Base-by-base conservation (phyloP, 75 land plant genomes). In the Selaginella tamariscina region DNA sequence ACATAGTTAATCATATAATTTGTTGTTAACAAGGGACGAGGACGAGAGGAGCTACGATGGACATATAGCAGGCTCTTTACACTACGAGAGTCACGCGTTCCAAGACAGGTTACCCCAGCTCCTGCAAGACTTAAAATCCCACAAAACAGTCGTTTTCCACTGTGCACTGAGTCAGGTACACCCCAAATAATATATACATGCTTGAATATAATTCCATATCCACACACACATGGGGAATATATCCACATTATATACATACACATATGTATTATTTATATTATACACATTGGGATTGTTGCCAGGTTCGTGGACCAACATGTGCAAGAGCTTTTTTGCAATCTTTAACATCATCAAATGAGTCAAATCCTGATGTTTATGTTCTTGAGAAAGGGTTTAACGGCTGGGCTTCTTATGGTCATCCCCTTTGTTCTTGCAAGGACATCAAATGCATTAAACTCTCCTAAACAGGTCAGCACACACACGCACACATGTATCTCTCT, bases 241-340 rank as follows among this genome's bases (percentile, higher is more conserved):
- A n/a, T n/a, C n/a, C n/a, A n/a, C n/a, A n/a, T n/a, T n/a, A n/a
- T n/a, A n/a, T n/a, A n/a, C n/a, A n/a, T n/a, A n/a, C n/a, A n/a
- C n/a, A n/a, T n/a, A n/a, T n/a, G n/a, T n/a, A n/a, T n/a, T n/a
- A n/a, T n/a, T 30, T 32, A 2, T 33, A 24, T 30, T 64, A 5
- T 64, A 8, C 24, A 2, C 32, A 31, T 66, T 32, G 20, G 68
- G 68, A 24, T 32, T 33, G 32, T 1, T 24, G 56, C 33, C 68
- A 92, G 98, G 88, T 92, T 54, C 79, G 98, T 24, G 98, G 98
- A 2, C 98, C 98, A 68, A 73, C 74, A 20, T 93, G 98, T 80
- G 98, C 95, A 2, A 59, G 78, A 28, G 74, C 32, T 31, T 33
- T 21, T 39, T 8, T 26, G 8, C 23, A 21, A 5, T 59, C 62